Conservation (phyloP, 148 eudicot species). For the Talinum fruticosum region DNA sequence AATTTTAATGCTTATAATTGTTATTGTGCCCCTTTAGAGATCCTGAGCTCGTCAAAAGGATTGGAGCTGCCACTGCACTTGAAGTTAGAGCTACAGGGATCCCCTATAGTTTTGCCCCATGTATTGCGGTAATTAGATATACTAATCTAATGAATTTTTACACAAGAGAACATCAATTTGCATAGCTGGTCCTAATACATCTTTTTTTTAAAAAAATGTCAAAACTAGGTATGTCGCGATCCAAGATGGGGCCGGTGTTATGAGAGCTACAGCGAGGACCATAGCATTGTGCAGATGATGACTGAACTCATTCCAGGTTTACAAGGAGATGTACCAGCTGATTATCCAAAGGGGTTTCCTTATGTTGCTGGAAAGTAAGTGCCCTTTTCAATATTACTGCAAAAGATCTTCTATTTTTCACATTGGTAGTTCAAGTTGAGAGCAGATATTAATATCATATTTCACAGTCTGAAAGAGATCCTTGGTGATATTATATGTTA, state of each 20-base stretch:
- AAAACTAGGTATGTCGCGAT: slow-evolving; percentile 61
- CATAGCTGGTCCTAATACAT: not conserved
- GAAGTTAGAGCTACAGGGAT: slow-evolving; percentile 79
- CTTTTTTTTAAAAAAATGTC: not conserved
- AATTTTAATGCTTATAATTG: not conserved
- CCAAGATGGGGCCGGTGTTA: slow-evolving; percentile 92
- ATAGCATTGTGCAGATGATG: slow-evolving; percentile 65
- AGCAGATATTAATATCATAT: not conserved
- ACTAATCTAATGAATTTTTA: not conserved
- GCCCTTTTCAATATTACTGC: not conserved
- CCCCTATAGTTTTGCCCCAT: slow-evolving; percentile 73
- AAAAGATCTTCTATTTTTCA: not conserved
- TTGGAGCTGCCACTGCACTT: slow-evolving; percentile 81
- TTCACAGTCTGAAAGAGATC: not conserved
- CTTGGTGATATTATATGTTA: not conserved
- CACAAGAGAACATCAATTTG: not conserved
- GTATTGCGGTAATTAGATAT: slow-evolving; percentile 55
- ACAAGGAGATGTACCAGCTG: slow-evolving; percentile 70
- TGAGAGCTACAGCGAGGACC: slow-evolving; percentile 88
- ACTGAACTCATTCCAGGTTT: slow-evolving; percentile 81
- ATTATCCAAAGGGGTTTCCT: slow-evolving; percentile 48
- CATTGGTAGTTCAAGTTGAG: not conserved
- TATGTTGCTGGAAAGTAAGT: slow-evolving; percentile 70
- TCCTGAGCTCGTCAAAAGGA: slow-evolving; percentile 62
- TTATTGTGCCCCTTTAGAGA: slow-evolving; percentile 37